Percentiles rank a stretch among this genome's conserved stretches.
Conservation (phyloP, 2,329 filamentous ascomycete genomes). For the Ophiostoma australiae region DNA sequence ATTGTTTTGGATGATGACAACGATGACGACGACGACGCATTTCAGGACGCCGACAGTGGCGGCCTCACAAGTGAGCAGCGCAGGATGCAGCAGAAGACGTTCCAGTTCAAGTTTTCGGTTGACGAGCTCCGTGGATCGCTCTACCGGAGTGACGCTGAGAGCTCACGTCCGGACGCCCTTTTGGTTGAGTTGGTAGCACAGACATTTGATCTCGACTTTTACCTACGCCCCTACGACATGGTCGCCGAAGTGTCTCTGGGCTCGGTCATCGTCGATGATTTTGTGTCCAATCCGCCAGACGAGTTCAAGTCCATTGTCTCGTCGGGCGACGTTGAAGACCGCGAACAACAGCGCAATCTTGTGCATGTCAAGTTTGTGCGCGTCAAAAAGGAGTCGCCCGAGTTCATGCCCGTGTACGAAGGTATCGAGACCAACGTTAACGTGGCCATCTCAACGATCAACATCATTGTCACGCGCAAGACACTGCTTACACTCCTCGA, state of each 20-base stretch:
- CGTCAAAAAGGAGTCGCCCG: constrained; percentile 85
- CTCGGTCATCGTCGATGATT: constrained; percentile 85
- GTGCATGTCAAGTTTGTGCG: constrained; percentile 85
- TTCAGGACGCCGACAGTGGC: constrained; percentile 59
- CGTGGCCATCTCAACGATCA: constrained; percentile 89
- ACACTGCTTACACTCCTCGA: constrained; percentile 89
- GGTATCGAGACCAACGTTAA: constrained; percentile 92
- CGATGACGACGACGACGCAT: constrained; percentile 62
- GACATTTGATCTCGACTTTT: constrained; percentile 80
- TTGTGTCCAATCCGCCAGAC: constrained; percentile 79
- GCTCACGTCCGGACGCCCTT: constrained; percentile 68
- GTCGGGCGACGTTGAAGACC: constrained; percentile 67
- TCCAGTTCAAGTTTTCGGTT: constrained; percentile 95
- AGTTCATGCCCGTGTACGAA: constrained; percentile 87
- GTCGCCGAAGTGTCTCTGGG: constrained; percentile 83
- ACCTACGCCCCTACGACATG: constrained; percentile 86
- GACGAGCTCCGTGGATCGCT: constrained; percentile 90
- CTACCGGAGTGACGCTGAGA: constrained; percentile 77
- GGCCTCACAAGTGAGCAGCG: constrained; percentile 52
- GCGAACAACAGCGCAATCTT: constrained; percentile 70
- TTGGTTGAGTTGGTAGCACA: constrained; percentile 90
- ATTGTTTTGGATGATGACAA: constrained; percentile 61
- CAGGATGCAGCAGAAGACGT: constrained; percentile 80
- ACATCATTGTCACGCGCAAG: constrained; percentile 86
- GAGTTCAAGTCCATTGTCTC: constrained; percentile 99